Evolutionary conservation across 768 basidiomycete genomes (phyloP).

Genomic region (Daedaleopsis nitida): DNA sequence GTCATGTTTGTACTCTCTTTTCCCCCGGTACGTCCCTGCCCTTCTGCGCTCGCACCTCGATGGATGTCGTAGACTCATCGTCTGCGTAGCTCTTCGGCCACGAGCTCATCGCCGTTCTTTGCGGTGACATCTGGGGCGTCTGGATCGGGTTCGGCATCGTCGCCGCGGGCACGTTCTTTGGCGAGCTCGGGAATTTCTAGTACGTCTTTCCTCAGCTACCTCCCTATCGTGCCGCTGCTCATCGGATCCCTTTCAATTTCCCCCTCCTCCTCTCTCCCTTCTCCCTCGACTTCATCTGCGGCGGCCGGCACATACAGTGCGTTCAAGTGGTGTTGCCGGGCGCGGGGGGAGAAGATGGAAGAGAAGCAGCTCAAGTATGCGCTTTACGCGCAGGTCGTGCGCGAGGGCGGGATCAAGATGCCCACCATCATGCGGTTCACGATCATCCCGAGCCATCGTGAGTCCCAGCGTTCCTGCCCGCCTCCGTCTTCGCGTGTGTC

Average conservation of each 20-base stretch:
- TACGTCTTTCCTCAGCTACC: constrained; percentile 35
- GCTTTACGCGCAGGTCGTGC: constrained; percentile 57
- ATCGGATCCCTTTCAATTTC: no score
- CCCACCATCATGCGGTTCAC: constrained; percentile 74
- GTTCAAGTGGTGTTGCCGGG: constrained; percentile 76
- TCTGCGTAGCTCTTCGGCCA: constrained; percentile 76
- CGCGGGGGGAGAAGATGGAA: constrained; percentile 68
- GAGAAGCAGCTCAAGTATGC: constrained; percentile 46
- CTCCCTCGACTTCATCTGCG: neutral
- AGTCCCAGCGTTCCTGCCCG: no score
- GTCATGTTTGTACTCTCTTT: constrained; percentile 43
- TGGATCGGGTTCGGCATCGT: constrained; percentile 88
- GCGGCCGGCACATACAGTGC: constrained; percentile 45
- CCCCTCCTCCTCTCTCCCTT: neutral
- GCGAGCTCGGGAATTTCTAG: constrained; percentile 87
- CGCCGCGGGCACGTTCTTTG: constrained; percentile 73
- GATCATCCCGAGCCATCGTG: constrained; percentile 84
- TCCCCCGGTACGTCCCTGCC: constrained; percentile 33
- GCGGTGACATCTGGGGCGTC: constrained; percentile 88
- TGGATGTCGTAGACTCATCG: neutral
- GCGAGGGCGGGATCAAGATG: constrained; percentile 87
- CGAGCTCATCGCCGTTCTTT: constrained; percentile 85
- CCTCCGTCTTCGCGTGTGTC: neutral
- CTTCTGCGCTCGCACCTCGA: neutral
- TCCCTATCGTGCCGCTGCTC: neutral